Evolutionary conservation across 108 stramenopile species (phyloP).

Genomic region (Stephanodiscus triporus): DNA sequence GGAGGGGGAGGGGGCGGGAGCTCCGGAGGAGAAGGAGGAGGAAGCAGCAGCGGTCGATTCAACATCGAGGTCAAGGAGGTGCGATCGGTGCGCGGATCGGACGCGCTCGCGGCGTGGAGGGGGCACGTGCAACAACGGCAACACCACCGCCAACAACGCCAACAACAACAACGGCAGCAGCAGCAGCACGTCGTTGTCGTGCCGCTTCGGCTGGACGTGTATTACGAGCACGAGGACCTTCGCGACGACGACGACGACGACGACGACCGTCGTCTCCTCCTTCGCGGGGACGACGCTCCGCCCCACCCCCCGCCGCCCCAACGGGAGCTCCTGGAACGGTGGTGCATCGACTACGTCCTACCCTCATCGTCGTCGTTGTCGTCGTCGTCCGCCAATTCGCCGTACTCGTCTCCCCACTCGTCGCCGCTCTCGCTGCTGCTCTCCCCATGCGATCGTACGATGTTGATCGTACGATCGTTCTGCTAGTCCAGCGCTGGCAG

Average conservation of each 20-base stretch:
- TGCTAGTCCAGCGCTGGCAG: too few species aligned
- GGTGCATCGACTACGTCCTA: constrained; percentile 79
- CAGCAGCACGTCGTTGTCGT: constrained; percentile 58
- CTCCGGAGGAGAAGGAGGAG: constrained; percentile 8
- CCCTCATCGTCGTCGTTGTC: constrained; percentile 19
- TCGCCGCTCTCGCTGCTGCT: too few species aligned
- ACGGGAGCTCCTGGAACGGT: constrained; percentile 79
- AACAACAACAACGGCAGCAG: not conserved
- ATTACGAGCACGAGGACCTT: constrained; percentile 59
- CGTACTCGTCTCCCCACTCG: constrained; percentile 10
- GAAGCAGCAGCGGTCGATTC: constrained; percentile 54
- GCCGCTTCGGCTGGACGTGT: constrained; percentile 86
- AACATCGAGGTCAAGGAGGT: constrained; percentile 77
- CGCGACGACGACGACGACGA: constrained; percentile 9
- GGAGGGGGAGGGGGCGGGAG: too few species aligned
- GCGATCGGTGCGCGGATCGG: not conserved
- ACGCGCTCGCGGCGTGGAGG: not conserved
- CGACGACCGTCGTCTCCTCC: too few species aligned
- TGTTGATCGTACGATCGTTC: too few species aligned
- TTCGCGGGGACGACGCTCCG: not conserved
- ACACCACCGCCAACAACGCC: not conserved
- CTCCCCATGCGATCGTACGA: too few species aligned
- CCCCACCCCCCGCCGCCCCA: constrained; percentile 4
- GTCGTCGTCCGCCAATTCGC: too few species aligned
- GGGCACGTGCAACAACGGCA: not conserved